Evolutionary conservation across 2,329 filamentous ascomycete species (phyloP).

Genomic region (Neoarthrinium moseri): DNA sequence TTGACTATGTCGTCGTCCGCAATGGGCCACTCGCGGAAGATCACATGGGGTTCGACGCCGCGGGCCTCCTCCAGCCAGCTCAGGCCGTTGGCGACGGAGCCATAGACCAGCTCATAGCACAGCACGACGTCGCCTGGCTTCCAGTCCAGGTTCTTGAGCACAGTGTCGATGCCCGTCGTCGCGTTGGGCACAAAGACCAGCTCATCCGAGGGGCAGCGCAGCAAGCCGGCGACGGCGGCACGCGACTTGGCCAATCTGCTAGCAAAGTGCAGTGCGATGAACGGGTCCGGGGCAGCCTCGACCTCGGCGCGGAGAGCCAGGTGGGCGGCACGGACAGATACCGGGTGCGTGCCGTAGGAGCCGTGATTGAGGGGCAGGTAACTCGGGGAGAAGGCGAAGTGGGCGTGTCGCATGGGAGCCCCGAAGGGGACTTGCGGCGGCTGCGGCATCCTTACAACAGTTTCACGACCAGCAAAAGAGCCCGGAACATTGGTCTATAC

Average conservation of each 20-base stretch:
- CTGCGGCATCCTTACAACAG: too few species aligned
- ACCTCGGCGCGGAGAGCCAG: constrained; percentile 19
- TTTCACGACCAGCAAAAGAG: too few species aligned
- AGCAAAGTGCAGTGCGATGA: constrained; percentile 25
- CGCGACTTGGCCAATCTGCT: constrained; percentile 18
- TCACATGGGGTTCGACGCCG: constrained; percentile 31
- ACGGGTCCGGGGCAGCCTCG: constrained; percentile 26
- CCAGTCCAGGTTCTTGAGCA: constrained; percentile 60
- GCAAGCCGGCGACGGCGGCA: constrained; percentile 12
- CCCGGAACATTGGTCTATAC: too few species aligned
- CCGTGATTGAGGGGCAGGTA: constrained; percentile 31
- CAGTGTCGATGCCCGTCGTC: constrained; percentile 61
- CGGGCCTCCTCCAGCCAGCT: constrained; percentile 58
- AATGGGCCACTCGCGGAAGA: constrained; percentile 52
- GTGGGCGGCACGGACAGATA: constrained; percentile 19
- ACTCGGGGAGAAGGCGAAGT: constrained; percentile 25
- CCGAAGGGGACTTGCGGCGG: constrained; percentile 22
- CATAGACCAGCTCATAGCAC: constrained; percentile 64
- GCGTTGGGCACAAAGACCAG: constrained; percentile 64
- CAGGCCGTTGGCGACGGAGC: constrained; percentile 57
- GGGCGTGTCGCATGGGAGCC: constrained; percentile 24
- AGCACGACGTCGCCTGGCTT: constrained; percentile 56
- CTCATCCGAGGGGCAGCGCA: constrained; percentile 20
- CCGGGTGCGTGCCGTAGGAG: constrained; percentile 24
- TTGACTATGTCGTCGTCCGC: constrained; percentile 52